phyloP scores from a whole-genome alignment of 2,329 filamentous ascomycete genomes.

The Passalora sequoiae region DNA sequence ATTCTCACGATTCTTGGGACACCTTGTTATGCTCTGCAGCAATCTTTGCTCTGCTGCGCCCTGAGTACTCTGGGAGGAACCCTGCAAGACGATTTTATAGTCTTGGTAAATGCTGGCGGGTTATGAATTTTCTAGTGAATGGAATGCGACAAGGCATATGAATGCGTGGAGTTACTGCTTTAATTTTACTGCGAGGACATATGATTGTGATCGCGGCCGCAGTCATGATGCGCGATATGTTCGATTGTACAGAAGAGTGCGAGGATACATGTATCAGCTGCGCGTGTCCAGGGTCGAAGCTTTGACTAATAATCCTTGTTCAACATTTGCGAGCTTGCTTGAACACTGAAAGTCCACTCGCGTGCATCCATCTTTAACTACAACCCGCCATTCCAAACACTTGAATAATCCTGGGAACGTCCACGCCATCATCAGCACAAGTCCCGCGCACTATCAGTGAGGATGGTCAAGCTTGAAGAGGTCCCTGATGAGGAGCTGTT shows the following conservation, averaged over 20 bases:
- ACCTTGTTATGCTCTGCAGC: background rate
- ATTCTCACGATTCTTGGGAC: background rate
- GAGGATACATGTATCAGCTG: too few species aligned
- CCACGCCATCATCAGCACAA: too few species aligned
- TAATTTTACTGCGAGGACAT: too few species aligned
- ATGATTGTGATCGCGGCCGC: too few species aligned
- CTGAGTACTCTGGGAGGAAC: background rate
- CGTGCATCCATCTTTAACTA: conserved; percentile 1
- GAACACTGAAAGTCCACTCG: background rate
- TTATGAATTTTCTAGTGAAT: background rate
- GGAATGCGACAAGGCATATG: too few species aligned
- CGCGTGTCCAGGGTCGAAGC: too few species aligned
- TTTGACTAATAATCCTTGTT: background rate
- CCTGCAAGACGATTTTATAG: background rate
- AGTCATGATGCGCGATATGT: too few species aligned
- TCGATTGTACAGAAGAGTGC: too few species aligned
- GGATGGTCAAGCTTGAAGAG: conserved; percentile 94
- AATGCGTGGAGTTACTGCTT: too few species aligned
- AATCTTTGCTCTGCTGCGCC: background rate
- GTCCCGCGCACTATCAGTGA: too few species aligned
- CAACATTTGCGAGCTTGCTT: background rate
- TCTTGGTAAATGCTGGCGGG: background rate
- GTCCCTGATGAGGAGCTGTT: conserved; percentile 95
- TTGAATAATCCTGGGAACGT: too few species aligned
- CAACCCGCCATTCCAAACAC: too few species aligned